Percentiles rank a stretch among this genome's conserved stretches.
Evolutionary conservation across 352 stramenopile species (phyloP).

Genomic region (Globisporangium nunn): DNA sequence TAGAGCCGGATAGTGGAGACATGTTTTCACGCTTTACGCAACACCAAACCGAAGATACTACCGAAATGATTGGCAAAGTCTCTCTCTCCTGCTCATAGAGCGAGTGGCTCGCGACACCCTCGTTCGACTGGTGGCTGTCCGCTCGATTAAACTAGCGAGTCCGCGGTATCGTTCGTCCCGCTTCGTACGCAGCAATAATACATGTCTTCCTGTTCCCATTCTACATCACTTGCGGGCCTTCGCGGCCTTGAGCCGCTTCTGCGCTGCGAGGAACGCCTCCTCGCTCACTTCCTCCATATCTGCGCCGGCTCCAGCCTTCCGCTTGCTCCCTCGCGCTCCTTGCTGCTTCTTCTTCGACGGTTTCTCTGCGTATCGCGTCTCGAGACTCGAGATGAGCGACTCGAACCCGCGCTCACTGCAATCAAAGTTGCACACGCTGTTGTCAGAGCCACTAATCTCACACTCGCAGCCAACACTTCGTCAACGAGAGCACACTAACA

Average conservation of each 20-base stretch:
- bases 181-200: too few species aligned
- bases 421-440: not conserved
- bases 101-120: too few species aligned
- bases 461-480: not conserved
- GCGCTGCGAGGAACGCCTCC: conserved; percentile 54
- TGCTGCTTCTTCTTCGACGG: conserved; percentile 5
- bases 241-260: conserved; percentile 36
- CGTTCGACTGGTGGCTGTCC: too few species aligned
- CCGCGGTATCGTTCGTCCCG: too few species aligned
- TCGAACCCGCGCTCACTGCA: conserved; percentile 47
- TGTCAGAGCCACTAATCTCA: not conserved
- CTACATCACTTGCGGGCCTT: conserved; percentile 9
- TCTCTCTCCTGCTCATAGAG: too few species aligned
- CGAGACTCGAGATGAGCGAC: conserved; percentile 49
- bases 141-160: too few species aligned
- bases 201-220: not conserved
- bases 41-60: too few species aligned
- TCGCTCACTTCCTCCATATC: conserved; percentile 31
- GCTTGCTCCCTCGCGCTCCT: not conserved
- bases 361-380: conserved; percentile 55
- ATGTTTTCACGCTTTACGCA: too few species aligned
- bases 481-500: conserved; percentile 3
- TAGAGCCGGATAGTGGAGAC: not conserved
- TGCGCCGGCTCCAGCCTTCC: not conserved
- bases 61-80: too few species aligned